A percentile compares a stretch with the other conserved stretches of the same genome.
These are phyloP conservation scores for Fusarium chuoi DNA, from an alignment of 2,329 filamentous ascomycete species.

Conservation along the genomic window DNA sequence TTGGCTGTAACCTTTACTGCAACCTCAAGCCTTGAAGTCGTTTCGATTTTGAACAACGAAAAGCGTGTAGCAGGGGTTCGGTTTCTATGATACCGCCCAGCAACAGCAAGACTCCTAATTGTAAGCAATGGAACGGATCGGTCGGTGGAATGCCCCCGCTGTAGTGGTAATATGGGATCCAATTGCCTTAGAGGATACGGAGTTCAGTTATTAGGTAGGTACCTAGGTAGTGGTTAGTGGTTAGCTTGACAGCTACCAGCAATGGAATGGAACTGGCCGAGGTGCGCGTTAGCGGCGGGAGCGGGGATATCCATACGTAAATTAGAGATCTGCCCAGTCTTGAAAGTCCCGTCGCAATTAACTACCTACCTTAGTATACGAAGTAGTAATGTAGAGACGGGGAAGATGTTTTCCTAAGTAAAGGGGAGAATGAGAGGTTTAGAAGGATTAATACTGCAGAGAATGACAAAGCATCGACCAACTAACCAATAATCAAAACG, in stretches of 20 bases:
- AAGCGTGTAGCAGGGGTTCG: not conserved
- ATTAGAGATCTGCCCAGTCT: slow-evolving; percentile 19
- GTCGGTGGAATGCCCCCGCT: slow-evolving; percentile 10
- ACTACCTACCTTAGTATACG: not conserved
- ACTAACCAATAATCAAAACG: not conserved
- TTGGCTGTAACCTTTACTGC: not conserved
- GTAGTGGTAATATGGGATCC: slow-evolving; percentile 10
- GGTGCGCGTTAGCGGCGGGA: slow-evolving; percentile 33
- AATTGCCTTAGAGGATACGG: not conserved
- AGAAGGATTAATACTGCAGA: not conserved
- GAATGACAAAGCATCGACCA: not conserved
- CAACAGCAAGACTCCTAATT: slow-evolving; percentile 9
- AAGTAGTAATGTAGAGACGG: not conserved
- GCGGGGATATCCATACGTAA: slow-evolving; percentile 24
- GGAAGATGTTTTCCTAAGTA: not conserved
- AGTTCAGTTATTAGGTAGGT: not conserved
- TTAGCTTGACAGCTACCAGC: slow-evolving; percentile 9
- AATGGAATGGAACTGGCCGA: slow-evolving; percentile 20
- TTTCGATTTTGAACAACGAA: slow-evolving; percentile 9
- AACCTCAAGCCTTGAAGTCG: slow-evolving; percentile 16
- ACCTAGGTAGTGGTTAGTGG: not conserved
- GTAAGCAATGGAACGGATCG: slow-evolving; percentile 19
- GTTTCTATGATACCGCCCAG: slow-evolving; percentile 1
- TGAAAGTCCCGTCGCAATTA: not conserved
- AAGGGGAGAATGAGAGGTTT: not conserved